These are phyloP conservation scores for Plectosphaerella plurivora DNA, from an alignment of 2,329 filamentous ascomycete genomes.

Conservation along the genomic window DNA sequence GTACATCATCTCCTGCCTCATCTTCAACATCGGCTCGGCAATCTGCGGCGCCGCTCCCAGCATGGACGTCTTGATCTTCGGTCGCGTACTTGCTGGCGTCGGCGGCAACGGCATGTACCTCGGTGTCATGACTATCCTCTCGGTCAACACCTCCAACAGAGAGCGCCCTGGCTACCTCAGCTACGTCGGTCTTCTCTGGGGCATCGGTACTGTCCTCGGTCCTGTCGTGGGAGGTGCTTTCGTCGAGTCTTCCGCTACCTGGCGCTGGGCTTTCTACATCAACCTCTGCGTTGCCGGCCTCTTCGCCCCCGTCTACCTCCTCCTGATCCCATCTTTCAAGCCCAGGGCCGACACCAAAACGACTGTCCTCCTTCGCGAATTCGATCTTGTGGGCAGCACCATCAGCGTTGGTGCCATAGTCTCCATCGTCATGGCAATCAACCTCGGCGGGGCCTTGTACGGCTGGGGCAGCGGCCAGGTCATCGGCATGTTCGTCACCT, in stretches of 20 bases:
- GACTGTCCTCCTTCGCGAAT: background rate
- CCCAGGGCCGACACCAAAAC: conserved; percentile 10
- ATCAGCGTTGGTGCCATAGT: conserved; percentile 32
- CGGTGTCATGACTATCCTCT: conserved; percentile 16
- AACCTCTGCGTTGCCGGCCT: conserved; percentile 43
- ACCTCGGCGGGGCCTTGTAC: conserved; percentile 44
- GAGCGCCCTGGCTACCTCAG: conserved; percentile 21
- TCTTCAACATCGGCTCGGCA: conserved; percentile 21
- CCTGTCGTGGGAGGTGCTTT: conserved; percentile 35
- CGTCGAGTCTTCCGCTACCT: conserved; percentile 29
- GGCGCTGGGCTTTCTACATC: conserved; percentile 46
- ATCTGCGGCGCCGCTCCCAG: conserved; percentile 36
- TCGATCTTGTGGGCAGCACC: conserved; percentile 4
- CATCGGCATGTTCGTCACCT: conserved; percentile 41
- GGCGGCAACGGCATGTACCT: conserved; percentile 36
- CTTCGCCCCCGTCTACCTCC: conserved; percentile 21
- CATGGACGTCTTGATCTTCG: conserved; percentile 40
- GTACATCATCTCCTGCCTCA: conserved; percentile 13
- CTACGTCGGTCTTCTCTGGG: conserved; percentile 26
- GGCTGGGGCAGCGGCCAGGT: conserved; percentile 38
- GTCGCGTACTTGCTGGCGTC: conserved; percentile 34
- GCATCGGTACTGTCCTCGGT: conserved; percentile 34
- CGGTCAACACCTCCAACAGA: conserved; percentile 16
- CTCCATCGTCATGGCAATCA: conserved; percentile 41
- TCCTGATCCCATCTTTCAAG: conserved; percentile 19